These are phyloP conservation scores for Prunus yedoensis DNA, from an alignment of 331 rosid species.

Conservation along the genomic window DNA sequence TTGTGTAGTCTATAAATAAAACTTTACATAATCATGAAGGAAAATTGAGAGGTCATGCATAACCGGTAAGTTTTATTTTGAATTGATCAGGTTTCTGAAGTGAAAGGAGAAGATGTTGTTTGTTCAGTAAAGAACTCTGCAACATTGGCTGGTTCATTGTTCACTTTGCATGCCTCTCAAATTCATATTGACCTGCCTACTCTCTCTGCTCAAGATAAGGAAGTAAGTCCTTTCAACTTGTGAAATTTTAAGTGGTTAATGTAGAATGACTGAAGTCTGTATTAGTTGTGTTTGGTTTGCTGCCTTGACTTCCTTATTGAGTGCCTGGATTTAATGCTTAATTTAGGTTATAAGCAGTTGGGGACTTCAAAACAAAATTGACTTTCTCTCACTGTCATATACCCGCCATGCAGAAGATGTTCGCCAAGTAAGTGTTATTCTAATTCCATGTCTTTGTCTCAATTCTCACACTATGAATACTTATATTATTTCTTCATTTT, in stretches of 20 bases:
- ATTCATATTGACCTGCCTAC: constrained; percentile 85
- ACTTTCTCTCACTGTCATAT: constrained; percentile 90
- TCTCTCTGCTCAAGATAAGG: constrained; percentile 79
- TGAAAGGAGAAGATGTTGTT: constrained; percentile 70
- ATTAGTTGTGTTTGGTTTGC: background rate
- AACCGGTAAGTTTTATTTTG: constrained; percentile 33
- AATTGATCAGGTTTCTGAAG: constrained; percentile 67
- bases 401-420: constrained; percentile 98
- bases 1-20: background rate
- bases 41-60: constrained; percentile 20
- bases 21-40: constrained; percentile 4
- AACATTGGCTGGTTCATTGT: constrained; percentile 89
- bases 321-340: constrained; percentile 3
- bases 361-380: constrained; percentile 92
- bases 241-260: background rate
- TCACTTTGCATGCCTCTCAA: constrained; percentile 95
- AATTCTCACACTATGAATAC: constrained; percentile 3
- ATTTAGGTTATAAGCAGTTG: constrained; percentile 83
- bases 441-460: constrained; percentile 12
- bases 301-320: background rate
- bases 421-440: constrained; percentile 61
- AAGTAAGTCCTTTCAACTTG: constrained; percentile 43
- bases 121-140: constrained; percentile 85
- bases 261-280: background rate
- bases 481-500: background rate